Percentiles rank a stretch among this genome's conserved stretches.
These are phyloP conservation scores for Uronychia setigera DNA, from an alignment of 73 alveolate species.

Conservation along the genomic window DNA sequence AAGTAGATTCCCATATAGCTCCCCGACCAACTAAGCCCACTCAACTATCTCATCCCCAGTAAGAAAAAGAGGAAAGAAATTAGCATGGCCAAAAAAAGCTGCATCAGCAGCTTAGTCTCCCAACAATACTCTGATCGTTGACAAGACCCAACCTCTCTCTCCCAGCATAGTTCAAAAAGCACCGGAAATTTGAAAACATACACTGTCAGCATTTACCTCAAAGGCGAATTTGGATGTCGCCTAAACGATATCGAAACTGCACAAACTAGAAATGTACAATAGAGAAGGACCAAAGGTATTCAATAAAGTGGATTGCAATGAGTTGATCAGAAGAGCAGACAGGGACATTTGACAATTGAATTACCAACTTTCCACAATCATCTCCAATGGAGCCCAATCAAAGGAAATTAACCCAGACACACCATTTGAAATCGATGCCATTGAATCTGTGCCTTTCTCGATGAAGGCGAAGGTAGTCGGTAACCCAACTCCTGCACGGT, in stretches of 20 bases:
- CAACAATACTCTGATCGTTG: neutral
- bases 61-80: too few relatives aligned
- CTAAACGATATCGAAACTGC: neutral
- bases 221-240: neutral
- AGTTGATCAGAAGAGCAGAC: neutral
- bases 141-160: too few relatives aligned
- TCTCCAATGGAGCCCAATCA: neutral
- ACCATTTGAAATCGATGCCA: neutral
- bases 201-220: neutral
- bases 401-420: neutral
- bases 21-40: neutral
- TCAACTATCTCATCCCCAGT: neutral
- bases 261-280: neutral
- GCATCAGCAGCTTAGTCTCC: neutral
- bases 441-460: neutral
- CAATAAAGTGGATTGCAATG: neutral
- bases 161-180: neutral
- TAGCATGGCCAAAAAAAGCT: neutral
- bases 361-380: neutral
- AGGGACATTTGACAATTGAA: neutral
- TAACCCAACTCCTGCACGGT: neutral
- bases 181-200: neutral
- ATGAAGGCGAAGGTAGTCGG: conserved; percentile 1
- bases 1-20: too few relatives aligned
- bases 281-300: neutral